A percentile compares a stretch with the other conserved stretches of the same genome.
Conservation (phyloP, 129 eudicot species). For the Escallonia rubra region DNA sequence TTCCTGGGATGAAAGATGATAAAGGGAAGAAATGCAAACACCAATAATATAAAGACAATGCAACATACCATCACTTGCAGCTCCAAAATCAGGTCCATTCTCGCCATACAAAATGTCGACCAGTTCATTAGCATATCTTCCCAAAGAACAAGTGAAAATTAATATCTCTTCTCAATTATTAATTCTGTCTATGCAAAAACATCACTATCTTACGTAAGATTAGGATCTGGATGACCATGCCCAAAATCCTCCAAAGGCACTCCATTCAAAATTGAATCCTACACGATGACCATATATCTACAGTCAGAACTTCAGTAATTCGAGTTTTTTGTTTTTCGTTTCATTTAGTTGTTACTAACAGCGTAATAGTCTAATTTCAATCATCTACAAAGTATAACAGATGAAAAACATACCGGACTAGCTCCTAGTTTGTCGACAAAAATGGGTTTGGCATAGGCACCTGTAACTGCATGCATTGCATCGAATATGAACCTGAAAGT, state of each 20-base stretch:
- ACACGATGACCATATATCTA: constrained; percentile 17
- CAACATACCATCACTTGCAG: constrained; percentile 95
- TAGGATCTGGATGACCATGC: constrained; percentile 99
- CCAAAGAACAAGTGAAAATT: constrained; percentile 19
- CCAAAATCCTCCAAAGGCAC: constrained; percentile 99
- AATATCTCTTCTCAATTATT: neutral
- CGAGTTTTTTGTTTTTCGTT: too few relatives aligned
- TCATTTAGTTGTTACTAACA: neutral
- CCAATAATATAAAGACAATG: too few relatives aligned
- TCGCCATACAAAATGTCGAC: constrained; percentile 84
- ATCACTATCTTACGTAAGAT: constrained; percentile 70
- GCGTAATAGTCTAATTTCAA: neutral
- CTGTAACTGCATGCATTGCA: constrained; percentile 99
- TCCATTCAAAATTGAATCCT: constrained; percentile 89
- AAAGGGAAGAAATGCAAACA: neutral
- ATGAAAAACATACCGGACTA: constrained; percentile 42
- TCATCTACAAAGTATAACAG: neutral
- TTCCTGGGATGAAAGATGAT: too few relatives aligned
- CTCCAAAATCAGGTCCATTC: constrained; percentile 94
- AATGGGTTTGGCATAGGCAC: constrained; percentile 98
- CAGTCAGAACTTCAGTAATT: neutral
- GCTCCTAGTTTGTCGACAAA: constrained; percentile 99
- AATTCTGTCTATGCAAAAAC: constrained; percentile 1
- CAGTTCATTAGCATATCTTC: constrained; percentile 91
- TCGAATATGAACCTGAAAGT: constrained; percentile 83